These are phyloP conservation scores for Globisporangium parvum DNA, from an alignment of 352 stramenopile species.

Conservation along the genomic window DNA sequence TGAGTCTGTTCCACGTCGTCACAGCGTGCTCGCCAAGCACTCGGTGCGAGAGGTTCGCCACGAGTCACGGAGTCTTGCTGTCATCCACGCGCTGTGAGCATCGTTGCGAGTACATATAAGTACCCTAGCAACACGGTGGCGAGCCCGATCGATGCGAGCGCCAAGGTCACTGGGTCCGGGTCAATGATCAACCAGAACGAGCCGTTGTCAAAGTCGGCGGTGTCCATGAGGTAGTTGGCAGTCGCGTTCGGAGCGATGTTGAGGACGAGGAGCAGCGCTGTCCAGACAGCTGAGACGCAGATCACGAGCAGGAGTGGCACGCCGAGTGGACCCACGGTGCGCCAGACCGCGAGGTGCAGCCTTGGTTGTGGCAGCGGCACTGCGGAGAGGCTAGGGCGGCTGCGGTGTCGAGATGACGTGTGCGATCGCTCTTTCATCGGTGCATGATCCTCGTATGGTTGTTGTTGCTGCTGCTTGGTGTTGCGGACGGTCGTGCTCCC, in stretches of 20 bases:
- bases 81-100: neutral
- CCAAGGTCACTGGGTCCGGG: neutral
- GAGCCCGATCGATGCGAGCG: neutral
- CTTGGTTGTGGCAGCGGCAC: neutral
- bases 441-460: neutral
- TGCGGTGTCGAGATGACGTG: too few relatives aligned
- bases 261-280: conserved; percentile 6
- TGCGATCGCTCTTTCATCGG: too few relatives aligned
- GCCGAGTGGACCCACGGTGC: neutral
- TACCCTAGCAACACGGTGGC: conserved; percentile 2
- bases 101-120: neutral
- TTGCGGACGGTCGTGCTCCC: too few relatives aligned
- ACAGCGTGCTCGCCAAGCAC: neutral
- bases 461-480: neutral
- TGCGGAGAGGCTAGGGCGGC: neutral
- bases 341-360: neutral
- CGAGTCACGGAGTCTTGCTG: neutral
- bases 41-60: neutral
- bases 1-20: neutral
- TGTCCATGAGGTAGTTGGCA: conserved; percentile 13
- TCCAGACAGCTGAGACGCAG: conserved; percentile 7
- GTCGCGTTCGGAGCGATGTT: conserved; percentile 9
- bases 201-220: conserved; percentile 10
- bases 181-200: conserved; percentile 14
- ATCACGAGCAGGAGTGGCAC: conserved; percentile 6